phyloP scores from a whole-genome alignment of 805 yeast genomes.

The Naumovozyma baii region DNA sequence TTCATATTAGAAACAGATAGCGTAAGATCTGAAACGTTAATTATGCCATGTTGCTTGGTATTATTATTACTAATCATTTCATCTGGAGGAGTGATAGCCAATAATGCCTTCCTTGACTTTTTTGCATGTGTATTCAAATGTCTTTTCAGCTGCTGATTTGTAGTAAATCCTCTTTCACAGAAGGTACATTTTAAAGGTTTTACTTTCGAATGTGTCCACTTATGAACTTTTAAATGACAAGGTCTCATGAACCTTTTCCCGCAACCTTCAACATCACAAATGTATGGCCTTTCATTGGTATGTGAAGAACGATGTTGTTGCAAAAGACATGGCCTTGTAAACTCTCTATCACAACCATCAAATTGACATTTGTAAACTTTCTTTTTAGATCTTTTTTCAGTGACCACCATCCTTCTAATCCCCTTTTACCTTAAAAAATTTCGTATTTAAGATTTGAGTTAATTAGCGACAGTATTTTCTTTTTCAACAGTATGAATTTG shows the following conservation, averaged over 20 bases:
- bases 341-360: slow-evolving; percentile 44
- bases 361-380: slow-evolving; percentile 39
- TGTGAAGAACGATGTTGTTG: slow-evolving; percentile 70
- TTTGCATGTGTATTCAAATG: slow-evolving; percentile 51
- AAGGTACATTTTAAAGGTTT: slow-evolving; percentile 48
- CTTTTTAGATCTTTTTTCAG: slow-evolving; percentile 2
- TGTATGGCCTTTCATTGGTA: slow-evolving; percentile 68
- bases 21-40: background rate
- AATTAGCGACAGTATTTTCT: no score
- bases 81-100: background rate
- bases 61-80: background rate
- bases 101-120: slow-evolving; percentile 9
- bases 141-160: slow-evolving; percentile 48
- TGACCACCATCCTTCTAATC: background rate
- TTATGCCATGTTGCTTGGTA: background rate
- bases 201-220: slow-evolving; percentile 50
- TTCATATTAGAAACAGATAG: background rate
- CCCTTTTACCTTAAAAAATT: no score
- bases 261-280: slow-evolving; percentile 49
- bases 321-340: slow-evolving; percentile 45
- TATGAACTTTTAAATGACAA: slow-evolving; percentile 73
- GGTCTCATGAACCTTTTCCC: slow-evolving; percentile 58
- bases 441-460: no score
- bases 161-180: slow-evolving; percentile 53
- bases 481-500: no score